Base-by-base conservation (phyloP, 2,329 filamentous ascomycete genomes). In the Talaromyces sp. region DNA sequence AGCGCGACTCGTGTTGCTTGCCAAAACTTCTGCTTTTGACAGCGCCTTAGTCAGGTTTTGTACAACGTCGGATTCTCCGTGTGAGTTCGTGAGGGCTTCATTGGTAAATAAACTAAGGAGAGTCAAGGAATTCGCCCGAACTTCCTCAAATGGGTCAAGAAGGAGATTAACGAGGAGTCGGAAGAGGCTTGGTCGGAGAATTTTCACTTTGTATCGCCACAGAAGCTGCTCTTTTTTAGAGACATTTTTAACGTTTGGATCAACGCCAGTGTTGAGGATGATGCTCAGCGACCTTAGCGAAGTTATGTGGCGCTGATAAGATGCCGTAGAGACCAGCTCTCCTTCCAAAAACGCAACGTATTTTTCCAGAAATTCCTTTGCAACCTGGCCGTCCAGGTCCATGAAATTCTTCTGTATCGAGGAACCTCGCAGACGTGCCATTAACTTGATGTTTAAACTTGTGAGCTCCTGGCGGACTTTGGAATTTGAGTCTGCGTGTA, bases 81-180 rank as follows among this genome's bases (percentile, higher is more conserved):
- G 52, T 4, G 62, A 62, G 19, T 56, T 52, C n/a, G 71, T 54
- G 7, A 75, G 57, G 12, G 73, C 61, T 7, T 70, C 61, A 6
- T 56, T 61, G 17, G 75, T 75, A 48, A 75, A 77, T 26, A 74
- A 41, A 21, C 69, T 70, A 35, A 86, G 68, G 6, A 83, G 72
- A 14, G 72, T 70, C 14, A 81, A 73, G 8, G 84, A 76, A 1
- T 74, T 76, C 53, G 77, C 85, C 65, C 93, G 83, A 4, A 97
- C 89, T 72, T 99, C 94, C 60, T 97, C 94, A 68, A 96, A 99
- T 0, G 93, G 91, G 67, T 99, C 90, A 69, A 96, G 80, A 8
- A 96, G 75, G 24, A 96, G 83, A 71, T 96, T 91, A 14, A 92
- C 77, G 7, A 97, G 77, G 4, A 87, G 79, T 54, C 88, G 67